Conservation (phyloP, 768 basidiomycete species). For the Sistotremastrum niveocremeum region DNA sequence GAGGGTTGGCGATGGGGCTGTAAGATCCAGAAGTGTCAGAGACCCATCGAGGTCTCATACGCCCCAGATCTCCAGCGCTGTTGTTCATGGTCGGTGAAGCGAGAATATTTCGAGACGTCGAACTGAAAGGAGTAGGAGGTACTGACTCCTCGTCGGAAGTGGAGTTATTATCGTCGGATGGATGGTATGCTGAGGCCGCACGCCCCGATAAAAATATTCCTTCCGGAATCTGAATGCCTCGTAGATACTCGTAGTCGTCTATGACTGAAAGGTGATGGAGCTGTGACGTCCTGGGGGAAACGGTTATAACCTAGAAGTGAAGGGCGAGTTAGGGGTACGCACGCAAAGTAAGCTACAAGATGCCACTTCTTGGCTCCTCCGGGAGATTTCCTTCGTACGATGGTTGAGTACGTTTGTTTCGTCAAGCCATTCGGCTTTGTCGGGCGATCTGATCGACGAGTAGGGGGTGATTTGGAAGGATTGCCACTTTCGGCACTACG, state of each 20-base stretch:
- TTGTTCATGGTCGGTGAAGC: too few species aligned
- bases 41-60: too few species aligned
- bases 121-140: too few species aligned
- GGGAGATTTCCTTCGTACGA: conserved; percentile 40
- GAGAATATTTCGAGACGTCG: too few species aligned
- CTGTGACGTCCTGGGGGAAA: background rate
- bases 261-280: conserved; percentile 40
- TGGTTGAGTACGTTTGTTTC: conserved; percentile 75
- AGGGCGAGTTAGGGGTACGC: conserved; percentile 12
- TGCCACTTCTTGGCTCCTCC: conserved; percentile 66
- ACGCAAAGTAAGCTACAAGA: conserved; percentile 76
- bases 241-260: conserved; percentile 63
- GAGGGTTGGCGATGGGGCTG: too few species aligned
- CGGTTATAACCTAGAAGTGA: conserved; percentile 1
- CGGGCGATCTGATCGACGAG: conserved; percentile 62
- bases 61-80: too few species aligned
- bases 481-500: too few species aligned
- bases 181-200: too few species aligned
- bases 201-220: conserved; percentile 46
- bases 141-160: too few species aligned
- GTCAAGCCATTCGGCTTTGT: conserved; percentile 72
- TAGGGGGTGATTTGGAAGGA: conserved; percentile 30
- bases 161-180: too few species aligned
- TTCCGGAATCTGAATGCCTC: conserved; percentile 49
- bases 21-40: too few species aligned